A percentile compares a stretch with the other conserved stretches of the same genome.
Conservation (phyloP, 2,329 filamentous ascomycete species). For the Thelonectria blattea region DNA sequence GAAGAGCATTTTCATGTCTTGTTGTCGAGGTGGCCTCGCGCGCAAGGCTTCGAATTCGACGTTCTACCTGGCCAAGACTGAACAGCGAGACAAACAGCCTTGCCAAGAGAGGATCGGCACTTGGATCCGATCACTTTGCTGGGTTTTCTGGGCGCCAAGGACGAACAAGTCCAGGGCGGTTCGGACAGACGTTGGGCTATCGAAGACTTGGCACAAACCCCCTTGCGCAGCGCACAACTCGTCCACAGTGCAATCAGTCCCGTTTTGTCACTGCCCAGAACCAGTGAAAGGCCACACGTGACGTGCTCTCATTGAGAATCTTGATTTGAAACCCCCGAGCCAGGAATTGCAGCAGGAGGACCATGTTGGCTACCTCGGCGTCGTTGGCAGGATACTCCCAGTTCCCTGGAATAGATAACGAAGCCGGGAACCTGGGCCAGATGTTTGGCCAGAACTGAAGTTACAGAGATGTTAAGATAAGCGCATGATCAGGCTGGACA, state of each 20-base stretch:
- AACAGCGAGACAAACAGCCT: slow-evolving; percentile 14
- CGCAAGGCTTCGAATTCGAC: background rate
- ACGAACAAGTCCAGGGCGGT: too few relatives aligned
- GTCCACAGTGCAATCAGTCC: background rate
- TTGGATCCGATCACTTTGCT: slow-evolving; percentile 33
- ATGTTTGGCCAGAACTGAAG: too few relatives aligned
- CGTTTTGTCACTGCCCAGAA: background rate
- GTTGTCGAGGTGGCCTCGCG: background rate
- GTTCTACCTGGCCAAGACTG: slow-evolving; percentile 1
- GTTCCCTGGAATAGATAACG: too few relatives aligned
- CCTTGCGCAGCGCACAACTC: background rate
- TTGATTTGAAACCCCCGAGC: background rate
- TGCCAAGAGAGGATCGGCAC: slow-evolving; percentile 39
- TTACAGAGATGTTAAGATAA: too few relatives aligned
- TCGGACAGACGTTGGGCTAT: background rate
- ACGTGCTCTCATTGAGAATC: background rate
- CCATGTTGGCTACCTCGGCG: too few relatives aligned
- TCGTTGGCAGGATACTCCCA: too few relatives aligned
- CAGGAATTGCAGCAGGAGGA: too few relatives aligned
- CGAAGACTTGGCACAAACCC: background rate
- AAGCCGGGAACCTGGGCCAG: too few relatives aligned
- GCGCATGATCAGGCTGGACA: too few relatives aligned
- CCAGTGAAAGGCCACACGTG: background rate
- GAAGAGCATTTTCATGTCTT: background rate
- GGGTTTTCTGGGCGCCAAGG: slow-evolving; percentile 33